Evolutionary conservation across 495 filamentous ascomycete genomes (phyloP).

Genomic region (Penicillium maclennaniae): DNA sequence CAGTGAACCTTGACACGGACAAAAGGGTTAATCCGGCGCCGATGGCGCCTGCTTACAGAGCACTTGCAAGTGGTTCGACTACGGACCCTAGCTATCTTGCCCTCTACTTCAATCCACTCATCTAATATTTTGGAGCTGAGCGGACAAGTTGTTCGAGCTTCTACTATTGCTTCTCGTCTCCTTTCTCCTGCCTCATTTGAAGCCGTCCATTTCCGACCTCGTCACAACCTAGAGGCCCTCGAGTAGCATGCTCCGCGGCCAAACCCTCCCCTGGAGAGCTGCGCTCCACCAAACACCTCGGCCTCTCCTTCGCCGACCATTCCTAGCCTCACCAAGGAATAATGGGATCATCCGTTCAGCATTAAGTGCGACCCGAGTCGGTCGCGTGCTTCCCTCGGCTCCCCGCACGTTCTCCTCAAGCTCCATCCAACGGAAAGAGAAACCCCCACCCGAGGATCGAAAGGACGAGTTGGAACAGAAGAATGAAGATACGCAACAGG

Average conservation of each 20-base stretch:
- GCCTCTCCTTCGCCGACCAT: conserved; percentile 31
- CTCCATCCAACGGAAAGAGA: conserved; percentile 41
- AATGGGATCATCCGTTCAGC: conserved; percentile 37
- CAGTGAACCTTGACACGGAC: conserved; percentile 9
- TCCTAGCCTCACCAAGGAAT: conserved; percentile 32
- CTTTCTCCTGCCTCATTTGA: neutral
- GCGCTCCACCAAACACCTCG: conserved; percentile 47
- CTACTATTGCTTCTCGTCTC: conserved; percentile 1
- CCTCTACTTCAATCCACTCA: conserved; percentile 10
- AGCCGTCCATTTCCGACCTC: neutral
- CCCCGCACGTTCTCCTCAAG: conserved; percentile 43
- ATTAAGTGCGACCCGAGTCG: conserved; percentile 26
- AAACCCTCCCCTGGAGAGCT: conserved; percentile 54
- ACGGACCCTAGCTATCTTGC: conserved; percentile 15
- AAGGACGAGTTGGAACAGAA: conserved; percentile 35
- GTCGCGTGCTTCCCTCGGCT: conserved; percentile 27
- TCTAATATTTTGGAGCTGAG: conserved; percentile 12
- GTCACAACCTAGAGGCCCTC: conserved; percentile 10
- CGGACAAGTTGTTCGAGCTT: conserved; percentile 11
- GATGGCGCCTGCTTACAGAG: conserved; percentile 29
- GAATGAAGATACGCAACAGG: conserved; percentile 23
- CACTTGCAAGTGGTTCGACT: conserved; percentile 24
- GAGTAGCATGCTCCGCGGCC: conserved; percentile 52
- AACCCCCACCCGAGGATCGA: conserved; percentile 37
- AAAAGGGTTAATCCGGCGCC: neutral